These are phyloP conservation scores for Spizellomyces sp. DNA, from an alignment of 192 early-diverging fungal genomes.

Conservation along the genomic window DNA sequence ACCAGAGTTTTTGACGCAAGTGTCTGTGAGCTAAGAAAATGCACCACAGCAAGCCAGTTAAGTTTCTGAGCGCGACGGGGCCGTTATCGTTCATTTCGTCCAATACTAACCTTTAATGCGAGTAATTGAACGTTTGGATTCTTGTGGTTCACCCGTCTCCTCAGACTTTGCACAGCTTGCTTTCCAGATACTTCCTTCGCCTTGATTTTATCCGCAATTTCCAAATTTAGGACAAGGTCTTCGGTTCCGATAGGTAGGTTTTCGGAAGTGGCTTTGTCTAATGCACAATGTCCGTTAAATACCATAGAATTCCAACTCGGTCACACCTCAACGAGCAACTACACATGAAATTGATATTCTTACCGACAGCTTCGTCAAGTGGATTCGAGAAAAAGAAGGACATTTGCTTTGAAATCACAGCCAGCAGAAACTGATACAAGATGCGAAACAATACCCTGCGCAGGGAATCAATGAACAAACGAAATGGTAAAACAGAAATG, in stretches of 20 bases:
- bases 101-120: conserved; percentile 65
- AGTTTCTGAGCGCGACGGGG: not conserved
- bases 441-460: no score
- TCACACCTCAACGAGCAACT: not conserved
- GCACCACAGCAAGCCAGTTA: not conserved
- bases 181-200: conserved; percentile 75
- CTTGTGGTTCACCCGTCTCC: conserved; percentile 76
- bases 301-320: not conserved
- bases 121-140: conserved; percentile 96
- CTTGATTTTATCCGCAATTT: conserved; percentile 93
- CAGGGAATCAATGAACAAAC: no score
- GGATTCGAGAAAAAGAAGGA: conserved; percentile 43
- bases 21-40: conserved; percentile 72
- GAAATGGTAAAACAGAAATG: no score
- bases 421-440: no score
- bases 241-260: conserved; percentile 83
- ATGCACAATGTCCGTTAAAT: not conserved
- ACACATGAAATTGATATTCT: not conserved
- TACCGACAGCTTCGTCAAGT: conserved; percentile 47
- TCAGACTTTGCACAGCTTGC: conserved; percentile 73
- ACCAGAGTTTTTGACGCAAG: conserved; percentile 95
- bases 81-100: conserved; percentile 9
- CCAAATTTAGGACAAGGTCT: conserved; percentile 79
- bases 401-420: conserved; percentile 5
- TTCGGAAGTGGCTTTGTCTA: conserved; percentile 83